Evolutionary conservation across 192 early-diverging fungal species (phyloP).

Genomic region (Martensiomyces pterosporus): DNA sequence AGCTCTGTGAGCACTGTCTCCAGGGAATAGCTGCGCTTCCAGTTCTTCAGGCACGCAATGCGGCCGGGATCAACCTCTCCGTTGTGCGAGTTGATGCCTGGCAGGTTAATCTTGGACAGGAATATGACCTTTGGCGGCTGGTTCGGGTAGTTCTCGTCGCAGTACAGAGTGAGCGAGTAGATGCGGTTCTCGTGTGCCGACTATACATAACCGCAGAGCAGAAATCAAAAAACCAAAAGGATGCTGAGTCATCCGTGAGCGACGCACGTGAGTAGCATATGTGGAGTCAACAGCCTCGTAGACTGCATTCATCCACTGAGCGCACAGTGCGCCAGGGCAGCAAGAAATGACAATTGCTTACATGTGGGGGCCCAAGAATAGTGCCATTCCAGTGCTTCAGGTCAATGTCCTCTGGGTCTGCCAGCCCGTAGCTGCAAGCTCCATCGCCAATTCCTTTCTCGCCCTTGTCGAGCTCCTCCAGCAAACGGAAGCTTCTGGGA

Average conservation of each 20-base stretch:
- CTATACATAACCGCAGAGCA: too few species aligned
- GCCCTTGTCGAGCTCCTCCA: constrained; percentile 96
- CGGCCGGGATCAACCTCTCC: constrained; percentile 68
- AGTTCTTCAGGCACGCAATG: constrained; percentile 73
- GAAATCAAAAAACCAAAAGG: too few species aligned
- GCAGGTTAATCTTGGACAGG: constrained; percentile 78
- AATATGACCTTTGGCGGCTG: constrained; percentile 75
- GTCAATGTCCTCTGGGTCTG: constrained; percentile 66
- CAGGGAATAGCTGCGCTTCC: constrained; percentile 76
- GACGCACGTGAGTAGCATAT: too few species aligned
- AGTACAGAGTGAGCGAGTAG: constrained; percentile 80
- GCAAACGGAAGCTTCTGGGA: constrained; percentile 93
- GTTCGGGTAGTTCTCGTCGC: constrained; percentile 84
- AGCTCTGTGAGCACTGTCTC: constrained; percentile 80
- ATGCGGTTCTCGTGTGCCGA: constrained; percentile 96
- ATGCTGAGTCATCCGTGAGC: too few species aligned
- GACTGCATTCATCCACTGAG: not conserved
- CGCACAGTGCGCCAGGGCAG: too few species aligned
- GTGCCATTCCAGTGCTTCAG: constrained; percentile 93
- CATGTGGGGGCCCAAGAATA: constrained; percentile 70
- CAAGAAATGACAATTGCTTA: not conserved
- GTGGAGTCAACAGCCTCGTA: too few species aligned
- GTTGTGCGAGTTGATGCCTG: constrained; percentile 75
- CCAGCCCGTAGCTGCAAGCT: constrained; percentile 88
- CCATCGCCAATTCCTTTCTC: constrained; percentile 96